Percentiles rank a stretch among this genome's conserved stretches.
Conservation (phyloP, 164 flowering plant species). For the Sedum album region DNA sequence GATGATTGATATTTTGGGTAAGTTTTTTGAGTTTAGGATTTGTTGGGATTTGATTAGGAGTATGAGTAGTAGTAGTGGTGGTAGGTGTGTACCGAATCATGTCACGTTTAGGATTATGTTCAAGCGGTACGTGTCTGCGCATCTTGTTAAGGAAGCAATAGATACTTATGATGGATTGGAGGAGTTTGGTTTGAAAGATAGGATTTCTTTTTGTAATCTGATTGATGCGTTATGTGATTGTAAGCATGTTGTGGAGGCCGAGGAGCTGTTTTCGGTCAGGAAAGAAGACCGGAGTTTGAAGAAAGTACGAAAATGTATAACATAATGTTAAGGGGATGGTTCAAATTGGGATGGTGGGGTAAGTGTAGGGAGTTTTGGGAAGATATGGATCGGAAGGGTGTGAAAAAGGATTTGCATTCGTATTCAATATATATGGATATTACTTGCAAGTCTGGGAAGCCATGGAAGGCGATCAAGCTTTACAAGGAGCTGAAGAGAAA, state of each 20-base stretch:
- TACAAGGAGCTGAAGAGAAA: slow-evolving; percentile 79
- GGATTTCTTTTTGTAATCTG: slow-evolving; percentile 46
- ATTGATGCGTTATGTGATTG: slow-evolving; percentile 85
- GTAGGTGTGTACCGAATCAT: slow-evolving; percentile 36
- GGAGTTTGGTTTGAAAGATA: slow-evolving; percentile 62
- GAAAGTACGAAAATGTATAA: slow-evolving; percentile 25
- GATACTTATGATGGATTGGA: slow-evolving; percentile 28
- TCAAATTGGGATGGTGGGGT: slow-evolving; percentile 9
- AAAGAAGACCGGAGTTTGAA: slow-evolving; percentile 8
- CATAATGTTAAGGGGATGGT: too few species aligned
- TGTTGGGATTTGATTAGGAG: slow-evolving; percentile 44
- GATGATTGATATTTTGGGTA: slow-evolving; percentile 70
- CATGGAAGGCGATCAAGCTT: slow-evolving; percentile 75
- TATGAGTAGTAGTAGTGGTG: slow-evolving; percentile 24
- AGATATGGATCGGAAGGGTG: slow-evolving; percentile 46
- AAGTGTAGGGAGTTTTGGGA: slow-evolving; percentile 90
- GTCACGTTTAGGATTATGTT: slow-evolving; percentile 67
- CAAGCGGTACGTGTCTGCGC: slow-evolving; percentile 70
- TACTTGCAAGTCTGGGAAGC: slow-evolving; percentile 62
- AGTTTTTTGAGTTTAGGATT: slow-evolving; percentile 66
- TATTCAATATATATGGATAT: slow-evolving; percentile 84
- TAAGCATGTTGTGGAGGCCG: slow-evolving; percentile 84
- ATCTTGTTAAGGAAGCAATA: slow-evolving; percentile 57
- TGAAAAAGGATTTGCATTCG: too few species aligned
- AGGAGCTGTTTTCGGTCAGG: slow-evolving; percentile 47